Base-by-base conservation (phyloP, 306 rosid species). In the Prunus mira region DNA sequence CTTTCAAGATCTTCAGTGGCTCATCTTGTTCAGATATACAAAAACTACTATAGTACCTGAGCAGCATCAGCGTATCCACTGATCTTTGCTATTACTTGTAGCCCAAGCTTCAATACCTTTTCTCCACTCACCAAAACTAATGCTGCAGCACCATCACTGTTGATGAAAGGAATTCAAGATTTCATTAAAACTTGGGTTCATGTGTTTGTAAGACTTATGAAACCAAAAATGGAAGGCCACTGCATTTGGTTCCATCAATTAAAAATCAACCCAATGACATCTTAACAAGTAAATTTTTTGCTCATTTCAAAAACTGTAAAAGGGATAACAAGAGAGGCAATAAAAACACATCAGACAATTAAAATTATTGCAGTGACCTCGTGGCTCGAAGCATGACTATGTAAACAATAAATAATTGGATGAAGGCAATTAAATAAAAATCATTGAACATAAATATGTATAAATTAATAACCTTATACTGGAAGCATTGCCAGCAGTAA, bases 101-200 rank as follows among this genome's bases (percentile, higher is more conserved):
- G 88, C 18, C 99, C 99, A 82, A 91, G 99, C 85, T 86, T 80
- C 61, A 89, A 74, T 55, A 89, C 99, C 74, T 80, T 93, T 79
- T 93, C 92, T 84, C 99, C 99, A 74, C 98, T 96, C 82, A 91
- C 98, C 66, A 96, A 82, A 84, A 96, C 96, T 80, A 96, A 78
- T 74, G 99, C 99, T 52, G 99, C 99, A 72, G 98, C 98, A 47
- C 99, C 99, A 76, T 96, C 99, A 85, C 99, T 96, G 84, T 72
- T 74, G 78, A 65, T 51, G 58, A 81, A 65, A 79, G 74, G 70
- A 76, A 27, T 72, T 77, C 32, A 43, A 81, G 22, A 38, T 69
- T 68, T 78, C 51, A 80, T 62, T 60, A 77, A 57, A 81, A 72
- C 62, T 71, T 62, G 27, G 34, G 73, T 54, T 22, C 72, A 50